phyloP scores from a whole-genome alignment of 768 basidiomycete genomes.

The Amanita muscaria region DNA sequence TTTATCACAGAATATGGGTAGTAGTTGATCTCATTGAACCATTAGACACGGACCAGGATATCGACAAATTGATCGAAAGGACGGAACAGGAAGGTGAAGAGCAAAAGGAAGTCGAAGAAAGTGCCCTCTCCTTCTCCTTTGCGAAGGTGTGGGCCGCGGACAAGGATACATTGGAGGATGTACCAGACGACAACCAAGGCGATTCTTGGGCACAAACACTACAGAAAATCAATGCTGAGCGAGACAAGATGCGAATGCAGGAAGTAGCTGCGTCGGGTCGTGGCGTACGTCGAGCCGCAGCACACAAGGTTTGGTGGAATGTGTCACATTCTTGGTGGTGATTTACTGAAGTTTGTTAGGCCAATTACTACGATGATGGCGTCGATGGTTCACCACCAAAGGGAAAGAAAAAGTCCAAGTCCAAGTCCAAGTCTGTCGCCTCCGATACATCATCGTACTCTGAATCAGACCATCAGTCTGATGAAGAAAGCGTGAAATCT shows the following conservation, averaged over 20 bases:
- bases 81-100: slow-evolving; percentile 67
- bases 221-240: slow-evolving; percentile 37
- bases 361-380: slow-evolving; percentile 26
- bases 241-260: slow-evolving; percentile 30
- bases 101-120: slow-evolving; percentile 37
- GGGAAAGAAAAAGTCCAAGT: slow-evolving; percentile 12
- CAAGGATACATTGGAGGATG: slow-evolving; percentile 60
- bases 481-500: slow-evolving; percentile 17
- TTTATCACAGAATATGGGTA: not conserved
- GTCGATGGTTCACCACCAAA: slow-evolving; percentile 13
- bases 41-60: slow-evolving; percentile 69
- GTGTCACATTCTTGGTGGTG: not conserved
- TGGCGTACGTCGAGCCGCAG: slow-evolving; percentile 68
- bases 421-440: slow-evolving; percentile 16
- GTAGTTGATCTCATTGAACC: not conserved
- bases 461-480: slow-evolving; percentile 22
- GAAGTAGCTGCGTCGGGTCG: slow-evolving; percentile 57
- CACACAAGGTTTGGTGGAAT: slow-evolving; percentile 22
- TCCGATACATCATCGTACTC: slow-evolving; percentile 28
- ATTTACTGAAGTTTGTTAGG: not conserved
- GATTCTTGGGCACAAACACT: slow-evolving; percentile 83
- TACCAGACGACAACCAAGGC: slow-evolving; percentile 51
- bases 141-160: slow-evolving; percentile 90
- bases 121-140: slow-evolving; percentile 67
- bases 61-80: slow-evolving; percentile 81